Base-by-base conservation (phyloP, 495 filamentous ascomycete genomes). In the Jackrogersella multiformis region DNA sequence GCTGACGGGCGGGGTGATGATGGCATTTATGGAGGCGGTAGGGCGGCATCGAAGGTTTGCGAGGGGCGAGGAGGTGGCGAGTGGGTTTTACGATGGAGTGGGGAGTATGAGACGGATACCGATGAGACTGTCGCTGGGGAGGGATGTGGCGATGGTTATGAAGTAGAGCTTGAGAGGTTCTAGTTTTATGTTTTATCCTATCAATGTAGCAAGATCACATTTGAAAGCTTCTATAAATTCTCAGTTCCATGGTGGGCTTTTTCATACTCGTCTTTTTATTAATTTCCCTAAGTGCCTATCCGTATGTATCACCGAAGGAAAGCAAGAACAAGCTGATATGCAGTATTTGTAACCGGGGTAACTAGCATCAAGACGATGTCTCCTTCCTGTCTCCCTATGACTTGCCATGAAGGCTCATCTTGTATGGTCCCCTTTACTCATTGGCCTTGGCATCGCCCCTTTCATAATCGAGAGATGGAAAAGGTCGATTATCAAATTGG, bases 121-220 rank as follows among this genome's bases (percentile, higher is more conserved):
- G 24, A 67, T 85, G n/a, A 52, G 79, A 4, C 56, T 83, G 34
- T 79, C 82, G 36, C 68, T 85, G 1, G 83, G 84, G 5, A 68
- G 55, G 24, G 80, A 81, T 51, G 62, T 76, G 73, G 74, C 57
- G 1, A 24, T 80, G 45, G 39, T 78, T 10, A 75, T 74, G 73
- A n/a, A n/a, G 42, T 16, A 52, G 78, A 79, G 61, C 46, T 76
- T 9, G 77, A 80, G 63, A 68, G 41, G 16, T 35, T 9, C 32
- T 35, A 35, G 6, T 15, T 24, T 4, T 30, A 30, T 4, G 26
- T 4, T 30, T 30, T n/a, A n/a, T n/a, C n/a, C n/a, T n/a, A 13
- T 23, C 9, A 1, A n/a, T n/a, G n/a, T n/a, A n/a, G n/a, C n/a
- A n/a, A n/a, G n/a, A n/a, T n/a, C n/a, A n/a, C n/a, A n/a, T n/a